Evolutionary conservation across 129 eudicot species (phyloP).

Genomic region (Lactuca sativa): DNA sequence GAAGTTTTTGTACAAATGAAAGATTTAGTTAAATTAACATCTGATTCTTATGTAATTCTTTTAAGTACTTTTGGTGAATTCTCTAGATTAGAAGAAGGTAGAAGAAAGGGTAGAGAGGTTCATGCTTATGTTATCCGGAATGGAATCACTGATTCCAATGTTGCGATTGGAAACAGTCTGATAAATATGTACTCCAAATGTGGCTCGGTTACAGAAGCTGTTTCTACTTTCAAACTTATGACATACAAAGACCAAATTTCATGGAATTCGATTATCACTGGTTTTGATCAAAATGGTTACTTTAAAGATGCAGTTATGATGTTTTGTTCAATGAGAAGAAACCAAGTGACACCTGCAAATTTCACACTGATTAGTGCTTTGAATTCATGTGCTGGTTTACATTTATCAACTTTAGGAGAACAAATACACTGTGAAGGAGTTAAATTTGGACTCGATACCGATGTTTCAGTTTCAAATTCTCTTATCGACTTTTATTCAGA

Average conservation of each 20-base stretch:
- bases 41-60: conserved; percentile 77
- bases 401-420: conserved; percentile 61
- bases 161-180: conserved; percentile 69
- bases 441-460: conserved; percentile 72
- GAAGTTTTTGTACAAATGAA: conserved; percentile 57
- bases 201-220: conserved; percentile 54
- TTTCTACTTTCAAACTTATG: conserved; percentile 55
- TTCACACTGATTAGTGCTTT: conserved; percentile 75
- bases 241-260: conserved; percentile 59
- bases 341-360: conserved; percentile 48
- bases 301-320: conserved; percentile 52
- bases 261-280: conserved; percentile 83
- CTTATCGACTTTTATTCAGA: conserved; percentile 76
- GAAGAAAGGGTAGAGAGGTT: conserved; percentile 66
- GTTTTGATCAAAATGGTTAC: conserved; percentile 69
- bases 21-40: conserved; percentile 43
- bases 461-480: conserved; percentile 87
- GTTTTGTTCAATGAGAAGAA: conserved; percentile 63
- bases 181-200: conserved; percentile 90
- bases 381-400: conserved; percentile 75
- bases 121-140: conserved; percentile 65
- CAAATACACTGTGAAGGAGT: conserved; percentile 74
- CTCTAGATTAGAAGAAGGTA: conserved; percentile 46
- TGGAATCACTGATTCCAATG: conserved; percentile 46
- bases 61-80: conserved; percentile 70